phyloP scores from a whole-genome alignment of 1,284 basidiomycete genomes.

The Agroathelia rolfsii region DNA sequence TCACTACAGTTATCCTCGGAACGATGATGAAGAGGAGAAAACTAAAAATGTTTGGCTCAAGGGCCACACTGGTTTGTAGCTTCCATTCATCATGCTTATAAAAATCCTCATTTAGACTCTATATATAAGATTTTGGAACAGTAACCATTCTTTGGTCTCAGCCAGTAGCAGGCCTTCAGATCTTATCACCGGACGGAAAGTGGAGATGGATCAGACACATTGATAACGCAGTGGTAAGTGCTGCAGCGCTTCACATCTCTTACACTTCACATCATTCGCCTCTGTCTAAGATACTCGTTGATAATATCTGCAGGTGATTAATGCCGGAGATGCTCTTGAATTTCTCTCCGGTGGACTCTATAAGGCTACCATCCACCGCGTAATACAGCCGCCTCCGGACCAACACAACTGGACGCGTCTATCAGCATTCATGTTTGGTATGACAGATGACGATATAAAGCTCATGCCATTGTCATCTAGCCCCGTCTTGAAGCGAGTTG shows the following conservation, averaged over 20 bases:
- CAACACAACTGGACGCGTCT: conserved; percentile 29
- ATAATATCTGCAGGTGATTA: conserved; percentile 38
- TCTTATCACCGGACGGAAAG: conserved; percentile 35
- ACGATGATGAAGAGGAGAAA: conserved; percentile 22
- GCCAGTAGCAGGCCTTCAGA: conserved; percentile 50
- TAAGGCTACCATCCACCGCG: conserved; percentile 35
- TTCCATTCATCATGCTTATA: neutral
- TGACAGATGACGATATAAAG: conserved; percentile 22
- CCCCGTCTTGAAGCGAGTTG: conserved; percentile 21
- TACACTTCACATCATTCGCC: too few species aligned
- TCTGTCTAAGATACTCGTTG: too few species aligned
- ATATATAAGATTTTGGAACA: conserved; percentile 44
- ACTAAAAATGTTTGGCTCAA: conserved; percentile 51
- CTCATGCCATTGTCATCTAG: conserved; percentile 21
- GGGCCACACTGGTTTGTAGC: conserved; percentile 48
- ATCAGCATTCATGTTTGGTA: conserved; percentile 35
- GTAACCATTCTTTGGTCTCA: conserved; percentile 53
- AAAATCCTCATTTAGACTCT: neutral
- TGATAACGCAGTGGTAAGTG: conserved; percentile 45
- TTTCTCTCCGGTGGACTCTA: conserved; percentile 48
- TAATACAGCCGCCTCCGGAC: conserved; percentile 32
- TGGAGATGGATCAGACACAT: conserved; percentile 56
- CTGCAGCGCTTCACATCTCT: too few species aligned
- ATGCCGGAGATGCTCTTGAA: conserved; percentile 48
- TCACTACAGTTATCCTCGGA: neutral